These are phyloP conservation scores for Seiridium unicorne DNA, from an alignment of 2,329 filamentous ascomycete genomes.

Conservation along the genomic window DNA sequence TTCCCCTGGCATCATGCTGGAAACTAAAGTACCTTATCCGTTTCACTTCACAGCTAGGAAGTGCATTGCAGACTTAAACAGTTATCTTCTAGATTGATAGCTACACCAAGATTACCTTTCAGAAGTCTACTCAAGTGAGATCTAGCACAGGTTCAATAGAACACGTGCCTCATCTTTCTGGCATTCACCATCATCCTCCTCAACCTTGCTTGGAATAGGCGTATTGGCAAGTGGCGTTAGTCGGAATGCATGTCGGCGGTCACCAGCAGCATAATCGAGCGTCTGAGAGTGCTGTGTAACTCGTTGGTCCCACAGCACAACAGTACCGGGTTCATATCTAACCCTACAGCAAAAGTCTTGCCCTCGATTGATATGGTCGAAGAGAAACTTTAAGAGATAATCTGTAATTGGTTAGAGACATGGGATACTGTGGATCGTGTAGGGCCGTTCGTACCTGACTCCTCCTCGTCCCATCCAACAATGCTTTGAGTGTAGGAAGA, in stretches of 20 bases:
- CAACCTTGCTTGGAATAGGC: constrained; percentile 19
- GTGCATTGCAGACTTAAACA: not conserved
- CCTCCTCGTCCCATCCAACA: constrained; percentile 23
- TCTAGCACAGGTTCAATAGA: constrained; percentile 14
- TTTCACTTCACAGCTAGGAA: not conserved
- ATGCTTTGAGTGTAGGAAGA: constrained; percentile 27
- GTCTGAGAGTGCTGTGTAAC: constrained; percentile 15
- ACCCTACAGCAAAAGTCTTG: constrained; percentile 21
- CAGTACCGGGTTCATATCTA: constrained; percentile 20
- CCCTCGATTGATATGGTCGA: constrained; percentile 16
- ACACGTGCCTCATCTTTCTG: constrained; percentile 14
- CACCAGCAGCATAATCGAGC: constrained; percentile 20
- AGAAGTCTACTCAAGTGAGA: not conserved
- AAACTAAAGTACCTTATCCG: too few species aligned
- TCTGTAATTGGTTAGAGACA: not conserved
- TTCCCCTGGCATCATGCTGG: too few species aligned
- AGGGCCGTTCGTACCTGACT: constrained; percentile 2
- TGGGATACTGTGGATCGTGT: not conserved
- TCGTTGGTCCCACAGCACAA: constrained; percentile 11
- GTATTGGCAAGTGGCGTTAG: constrained; percentile 23
- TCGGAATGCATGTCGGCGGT: constrained; percentile 22
- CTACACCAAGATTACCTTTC: too few species aligned
- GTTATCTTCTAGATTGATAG: too few species aligned
- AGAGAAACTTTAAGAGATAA: constrained; percentile 21
- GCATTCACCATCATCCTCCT: constrained; percentile 23